Evolutionary conservation across 2,329 filamentous ascomycete genomes (phyloP).

Genomic region (Neonectria magnoliae): DNA sequence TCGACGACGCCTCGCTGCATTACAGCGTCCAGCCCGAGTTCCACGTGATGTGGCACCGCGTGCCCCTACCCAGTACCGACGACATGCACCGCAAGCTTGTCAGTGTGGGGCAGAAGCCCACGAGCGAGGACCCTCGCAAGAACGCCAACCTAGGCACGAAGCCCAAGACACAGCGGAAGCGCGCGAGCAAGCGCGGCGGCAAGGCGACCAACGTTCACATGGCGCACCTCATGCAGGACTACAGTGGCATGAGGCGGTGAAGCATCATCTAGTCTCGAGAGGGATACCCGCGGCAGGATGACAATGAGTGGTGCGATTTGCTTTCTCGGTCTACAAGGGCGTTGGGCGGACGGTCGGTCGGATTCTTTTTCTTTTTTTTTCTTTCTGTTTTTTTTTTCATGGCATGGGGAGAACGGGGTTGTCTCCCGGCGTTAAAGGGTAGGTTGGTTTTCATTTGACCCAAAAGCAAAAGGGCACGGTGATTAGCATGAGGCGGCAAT

Average conservation of each 20-base stretch:
- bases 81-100: constrained; percentile 82
- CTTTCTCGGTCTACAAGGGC: background rate
- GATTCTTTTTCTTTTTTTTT: background rate
- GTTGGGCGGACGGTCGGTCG: constrained; percentile 1
- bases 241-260: constrained; percentile 59
- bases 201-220: constrained; percentile 92
- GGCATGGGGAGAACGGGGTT: background rate
- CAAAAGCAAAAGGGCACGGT: constrained; percentile 12
- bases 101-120: constrained; percentile 83
- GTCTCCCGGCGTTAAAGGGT: constrained; percentile 10
- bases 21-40: constrained; percentile 85
- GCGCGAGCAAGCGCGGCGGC: constrained; percentile 71
- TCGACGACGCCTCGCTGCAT: constrained; percentile 82
- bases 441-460: constrained; percentile 5
- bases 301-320: background rate
- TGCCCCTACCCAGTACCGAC: constrained; percentile 78
- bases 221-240: constrained; percentile 83
- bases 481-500: constrained; percentile 7
- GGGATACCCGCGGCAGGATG: background rate
- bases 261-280: background rate
- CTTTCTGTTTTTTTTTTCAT: background rate
- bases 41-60: constrained; percentile 82
- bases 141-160: constrained; percentile 57
- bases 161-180: constrained; percentile 79
- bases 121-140: constrained; percentile 78